Evolutionary conservation across 345 rosid genomes (phyloP).

Genomic region (Murraya paniculata): DNA sequence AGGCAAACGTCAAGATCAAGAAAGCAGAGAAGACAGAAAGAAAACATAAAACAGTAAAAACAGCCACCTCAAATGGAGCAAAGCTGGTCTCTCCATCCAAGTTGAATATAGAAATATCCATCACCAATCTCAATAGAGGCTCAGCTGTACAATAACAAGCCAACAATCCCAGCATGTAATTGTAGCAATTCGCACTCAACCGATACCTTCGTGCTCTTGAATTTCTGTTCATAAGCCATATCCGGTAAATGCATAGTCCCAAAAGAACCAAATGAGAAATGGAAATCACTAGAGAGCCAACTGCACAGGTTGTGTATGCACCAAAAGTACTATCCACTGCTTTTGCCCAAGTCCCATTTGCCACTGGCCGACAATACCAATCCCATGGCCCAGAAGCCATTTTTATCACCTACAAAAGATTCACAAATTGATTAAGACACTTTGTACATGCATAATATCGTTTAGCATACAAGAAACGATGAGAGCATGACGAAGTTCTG

Average conservation of each 20-base stretch:
- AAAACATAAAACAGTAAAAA: background rate
- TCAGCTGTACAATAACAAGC: conserved; percentile 67
- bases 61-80: conserved; percentile 83
- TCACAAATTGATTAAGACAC: conserved; percentile 1
- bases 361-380: conserved; percentile 83
- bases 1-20: background rate
- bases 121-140: conserved; percentile 68
- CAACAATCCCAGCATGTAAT: conserved; percentile 52
- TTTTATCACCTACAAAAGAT: conserved; percentile 10
- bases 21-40: background rate
- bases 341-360: conserved; percentile 60
- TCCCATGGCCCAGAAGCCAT: conserved; percentile 65
- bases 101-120: conserved; percentile 63
- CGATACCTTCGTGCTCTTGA: conserved; percentile 54
- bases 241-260: conserved; percentile 65
- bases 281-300: conserved; percentile 58
- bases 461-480: background rate
- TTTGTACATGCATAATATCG: background rate
- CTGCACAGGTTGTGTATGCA: conserved; percentile 68
- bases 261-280: conserved; percentile 70
- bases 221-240: conserved; percentile 58
- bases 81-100: conserved; percentile 51
- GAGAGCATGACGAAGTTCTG: background rate
- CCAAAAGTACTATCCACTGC: conserved; percentile 67
- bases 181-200: conserved; percentile 64